Percentiles rank a stretch among this genome's conserved stretches.
phyloP scores from a whole-genome alignment of 306 rosid genomes.

The Corylus avellana region DNA sequence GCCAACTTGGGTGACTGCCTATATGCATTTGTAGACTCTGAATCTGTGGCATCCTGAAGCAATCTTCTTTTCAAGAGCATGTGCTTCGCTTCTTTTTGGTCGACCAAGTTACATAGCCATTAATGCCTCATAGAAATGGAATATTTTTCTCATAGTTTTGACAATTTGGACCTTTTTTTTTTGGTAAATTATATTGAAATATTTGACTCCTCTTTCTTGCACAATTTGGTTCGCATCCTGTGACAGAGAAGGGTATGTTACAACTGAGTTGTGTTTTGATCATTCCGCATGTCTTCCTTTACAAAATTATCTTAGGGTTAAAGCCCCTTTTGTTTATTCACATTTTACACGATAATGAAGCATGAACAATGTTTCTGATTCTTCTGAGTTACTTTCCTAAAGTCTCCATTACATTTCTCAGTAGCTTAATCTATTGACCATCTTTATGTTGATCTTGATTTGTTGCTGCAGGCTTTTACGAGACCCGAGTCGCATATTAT shows the following conservation, averaged over 20 bases:
- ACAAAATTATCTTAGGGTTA: not conserved
- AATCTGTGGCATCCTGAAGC: not conserved
- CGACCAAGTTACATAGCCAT: too few species aligned
- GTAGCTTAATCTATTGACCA: not conserved
- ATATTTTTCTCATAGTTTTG: too few species aligned
- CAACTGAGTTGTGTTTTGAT: not conserved
- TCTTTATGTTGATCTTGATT: constrained; percentile 8
- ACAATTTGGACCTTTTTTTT: too few species aligned
- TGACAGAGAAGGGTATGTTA: not conserved
- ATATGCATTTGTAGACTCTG: not conserved
- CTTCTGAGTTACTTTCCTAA: constrained; percentile 6
- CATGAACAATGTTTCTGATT: constrained; percentile 2
- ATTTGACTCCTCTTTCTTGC: too few species aligned
- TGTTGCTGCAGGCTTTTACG: constrained; percentile 77
- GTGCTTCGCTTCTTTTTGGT: too few species aligned
- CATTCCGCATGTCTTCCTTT: not conserved
- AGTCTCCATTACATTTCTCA: constrained; percentile 1
- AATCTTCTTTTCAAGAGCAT: too few species aligned
- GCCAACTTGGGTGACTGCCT: not conserved
- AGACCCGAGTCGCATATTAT: constrained; percentile 90
- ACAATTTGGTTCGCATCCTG: not conserved
- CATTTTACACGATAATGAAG: not conserved
- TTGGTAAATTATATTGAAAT: too few species aligned
- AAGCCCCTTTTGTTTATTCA: constrained; percentile 9
- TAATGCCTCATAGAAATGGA: too few species aligned